Conservation (phyloP, 345 rosid species). For the Balakata baccata region DNA sequence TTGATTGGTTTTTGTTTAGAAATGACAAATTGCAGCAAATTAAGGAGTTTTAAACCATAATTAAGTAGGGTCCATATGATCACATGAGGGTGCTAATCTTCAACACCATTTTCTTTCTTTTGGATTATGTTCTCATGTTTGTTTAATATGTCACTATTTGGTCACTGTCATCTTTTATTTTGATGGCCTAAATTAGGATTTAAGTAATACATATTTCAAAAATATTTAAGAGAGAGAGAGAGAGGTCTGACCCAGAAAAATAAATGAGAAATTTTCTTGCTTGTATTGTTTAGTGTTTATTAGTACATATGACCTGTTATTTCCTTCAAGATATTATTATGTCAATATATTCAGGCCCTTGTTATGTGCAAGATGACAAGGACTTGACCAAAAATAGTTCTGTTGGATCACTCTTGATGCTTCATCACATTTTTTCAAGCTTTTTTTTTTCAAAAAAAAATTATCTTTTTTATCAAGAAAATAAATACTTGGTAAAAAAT, state of each 20-base stretch:
- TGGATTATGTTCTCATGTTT: constrained; percentile 16
- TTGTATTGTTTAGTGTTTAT: too few species aligned
- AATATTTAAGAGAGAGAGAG: too few species aligned
- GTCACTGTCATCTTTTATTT: constrained; percentile 8
- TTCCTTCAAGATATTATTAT: constrained; percentile 2
- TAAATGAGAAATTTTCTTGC: neutral
- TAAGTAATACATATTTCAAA: constrained; percentile 2
- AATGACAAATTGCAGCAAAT: constrained; percentile 21
- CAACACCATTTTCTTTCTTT: constrained; percentile 13
- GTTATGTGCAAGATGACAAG: constrained; percentile 6
- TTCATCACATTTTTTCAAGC: neutral
- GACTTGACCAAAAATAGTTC: neutral
- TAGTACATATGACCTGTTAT: neutral
- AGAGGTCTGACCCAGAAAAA: neutral
- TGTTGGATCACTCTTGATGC: neutral
- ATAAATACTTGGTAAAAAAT: neutral
- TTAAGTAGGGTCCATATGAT: constrained; percentile 26
- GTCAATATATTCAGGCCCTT: constrained; percentile 1
- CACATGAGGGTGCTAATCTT: constrained; percentile 8
- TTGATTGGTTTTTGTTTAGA: neutral
- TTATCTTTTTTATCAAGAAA: neutral
- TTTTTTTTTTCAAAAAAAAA: neutral
- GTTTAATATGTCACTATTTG: constrained; percentile 2
- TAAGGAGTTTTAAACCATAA: neutral
- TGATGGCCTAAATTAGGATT: constrained; percentile 6